Evolutionary conservation across 495 filamentous ascomycete genomes (phyloP).

Genomic region (Penicillium coffeae): DNA sequence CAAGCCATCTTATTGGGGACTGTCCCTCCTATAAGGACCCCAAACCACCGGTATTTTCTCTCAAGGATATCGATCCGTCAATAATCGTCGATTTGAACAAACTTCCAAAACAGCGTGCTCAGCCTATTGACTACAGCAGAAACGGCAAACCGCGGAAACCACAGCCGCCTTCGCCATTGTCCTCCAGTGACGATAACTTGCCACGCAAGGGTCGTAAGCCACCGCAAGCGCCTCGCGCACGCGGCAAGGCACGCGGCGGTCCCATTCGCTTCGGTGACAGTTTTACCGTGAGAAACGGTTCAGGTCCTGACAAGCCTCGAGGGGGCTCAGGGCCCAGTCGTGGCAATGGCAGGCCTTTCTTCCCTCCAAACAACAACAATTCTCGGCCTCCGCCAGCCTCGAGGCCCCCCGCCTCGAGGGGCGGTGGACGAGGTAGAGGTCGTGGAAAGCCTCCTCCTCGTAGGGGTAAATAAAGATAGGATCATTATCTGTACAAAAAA

Average conservation of each 20-base stretch:
- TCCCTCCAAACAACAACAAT: constrained; percentile 19
- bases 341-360: constrained; percentile 1
- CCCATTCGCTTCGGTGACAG: constrained; percentile 26
- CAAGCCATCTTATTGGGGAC: constrained; percentile 45
- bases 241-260: constrained; percentile 16
- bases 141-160: background rate
- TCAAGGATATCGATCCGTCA: constrained; percentile 31
- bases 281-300: background rate
- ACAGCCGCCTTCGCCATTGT: background rate
- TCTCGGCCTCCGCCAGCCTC: constrained; percentile 2
- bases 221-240: constrained; percentile 14
- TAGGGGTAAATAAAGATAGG: background rate
- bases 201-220: constrained; percentile 17
- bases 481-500: background rate
- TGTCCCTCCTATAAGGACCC: constrained; percentile 32
- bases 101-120: background rate
- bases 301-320: constrained; percentile 9
- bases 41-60: constrained; percentile 31
- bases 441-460: background rate
- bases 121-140: constrained; percentile 1
- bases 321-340: constrained; percentile 10
- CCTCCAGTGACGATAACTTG: constrained; percentile 12
- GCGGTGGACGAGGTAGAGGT: constrained; percentile 9
- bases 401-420: constrained; percentile 12
- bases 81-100: constrained; percentile 32